Conservation (phyloP, 2,329 filamentous ascomycete species). For the Zarea fungicola region DNA sequence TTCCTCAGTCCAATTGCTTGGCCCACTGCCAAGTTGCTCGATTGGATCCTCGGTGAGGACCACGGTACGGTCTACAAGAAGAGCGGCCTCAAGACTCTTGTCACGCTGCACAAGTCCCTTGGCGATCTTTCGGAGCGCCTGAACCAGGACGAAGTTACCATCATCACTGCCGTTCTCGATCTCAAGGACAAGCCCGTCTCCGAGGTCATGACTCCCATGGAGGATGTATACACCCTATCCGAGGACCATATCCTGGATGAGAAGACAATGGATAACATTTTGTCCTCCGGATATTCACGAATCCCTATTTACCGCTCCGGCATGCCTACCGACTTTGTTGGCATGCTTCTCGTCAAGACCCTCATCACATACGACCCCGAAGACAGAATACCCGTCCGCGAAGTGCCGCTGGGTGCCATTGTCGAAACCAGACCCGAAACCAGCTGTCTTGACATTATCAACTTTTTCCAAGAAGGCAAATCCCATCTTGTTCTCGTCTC, state of each 20-base stretch:
- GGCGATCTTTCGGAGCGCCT: slow-evolving; percentile 82
- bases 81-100: slow-evolving; percentile 90
- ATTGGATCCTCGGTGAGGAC: slow-evolving; percentile 87
- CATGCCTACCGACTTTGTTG: slow-evolving; percentile 82
- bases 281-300: slow-evolving; percentile 89
- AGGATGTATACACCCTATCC: slow-evolving; percentile 95
- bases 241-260: slow-evolving; percentile 91
- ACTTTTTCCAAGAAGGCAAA: slow-evolving; percentile 99
- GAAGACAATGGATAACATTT: slow-evolving; percentile 86
- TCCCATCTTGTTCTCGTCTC: slow-evolving; percentile 98
- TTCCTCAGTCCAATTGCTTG: slow-evolving; percentile 83
- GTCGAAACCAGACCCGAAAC: slow-evolving; percentile 94
- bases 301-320: slow-evolving; percentile 90
- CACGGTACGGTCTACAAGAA: slow-evolving; percentile 98
- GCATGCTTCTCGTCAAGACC: slow-evolving; percentile 98
- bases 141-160: slow-evolving; percentile 97
- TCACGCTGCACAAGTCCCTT: slow-evolving; percentile 88
- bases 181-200: slow-evolving; percentile 94
- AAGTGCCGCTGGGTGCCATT: slow-evolving; percentile 88
- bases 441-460: slow-evolving; percentile 96
- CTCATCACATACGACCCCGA: slow-evolving; percentile 98
- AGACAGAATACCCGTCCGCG: slow-evolving; percentile 77
- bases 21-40: slow-evolving; percentile 92
- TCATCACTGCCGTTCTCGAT: slow-evolving; percentile 94
- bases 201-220: slow-evolving; percentile 97